Evolutionary conservation across 2,329 filamentous ascomycete genomes (phyloP).

Genomic region (Neofusicoccum umdonicola): DNA sequence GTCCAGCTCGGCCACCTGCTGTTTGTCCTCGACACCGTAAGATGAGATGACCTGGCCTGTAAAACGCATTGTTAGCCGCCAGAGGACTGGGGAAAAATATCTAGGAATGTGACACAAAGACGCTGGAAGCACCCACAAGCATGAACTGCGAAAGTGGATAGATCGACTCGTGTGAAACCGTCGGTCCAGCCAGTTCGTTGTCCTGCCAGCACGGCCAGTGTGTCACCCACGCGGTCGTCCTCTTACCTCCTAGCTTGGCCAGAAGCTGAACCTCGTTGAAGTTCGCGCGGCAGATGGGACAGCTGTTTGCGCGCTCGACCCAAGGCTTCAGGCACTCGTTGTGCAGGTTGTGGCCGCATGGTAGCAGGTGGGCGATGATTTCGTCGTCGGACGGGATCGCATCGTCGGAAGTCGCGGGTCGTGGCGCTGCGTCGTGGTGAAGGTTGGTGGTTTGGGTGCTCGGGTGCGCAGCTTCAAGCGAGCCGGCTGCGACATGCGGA

Average conservation of each 20-base stretch:
- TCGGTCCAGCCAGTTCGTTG: constrained; percentile 13
- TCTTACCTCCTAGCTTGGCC: constrained; percentile 74
- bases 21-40: constrained; percentile 73
- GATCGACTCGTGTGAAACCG: constrained; percentile 1
- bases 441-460: not conserved
- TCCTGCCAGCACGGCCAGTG: not conserved
- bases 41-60: constrained; percentile 57
- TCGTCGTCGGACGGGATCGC: constrained; percentile 45
- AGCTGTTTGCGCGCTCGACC: constrained; percentile 96
- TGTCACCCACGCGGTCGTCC: not conserved
- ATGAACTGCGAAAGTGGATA: constrained; percentile 10
- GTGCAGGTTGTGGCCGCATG: constrained; percentile 90
- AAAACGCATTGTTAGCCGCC: not conserved
- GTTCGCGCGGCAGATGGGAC: constrained; percentile 88
- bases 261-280: constrained; percentile 90
- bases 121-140: constrained; percentile 16
- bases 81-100: not conserved
- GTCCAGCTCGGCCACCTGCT: constrained; percentile 87
- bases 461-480: constrained; percentile 17
- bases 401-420: constrained; percentile 26
- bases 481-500: constrained; percentile 15
- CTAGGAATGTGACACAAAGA: constrained; percentile 3
- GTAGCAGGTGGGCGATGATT: constrained; percentile 60
- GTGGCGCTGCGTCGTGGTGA: constrained; percentile 13
- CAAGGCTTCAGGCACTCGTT: constrained; percentile 90